Evolutionary conservation across 2,329 filamentous ascomycete genomes (phyloP), one percentile per base, ranked within the genome.

Genomic region (Thermothelomyces thermophilus): DNA sequence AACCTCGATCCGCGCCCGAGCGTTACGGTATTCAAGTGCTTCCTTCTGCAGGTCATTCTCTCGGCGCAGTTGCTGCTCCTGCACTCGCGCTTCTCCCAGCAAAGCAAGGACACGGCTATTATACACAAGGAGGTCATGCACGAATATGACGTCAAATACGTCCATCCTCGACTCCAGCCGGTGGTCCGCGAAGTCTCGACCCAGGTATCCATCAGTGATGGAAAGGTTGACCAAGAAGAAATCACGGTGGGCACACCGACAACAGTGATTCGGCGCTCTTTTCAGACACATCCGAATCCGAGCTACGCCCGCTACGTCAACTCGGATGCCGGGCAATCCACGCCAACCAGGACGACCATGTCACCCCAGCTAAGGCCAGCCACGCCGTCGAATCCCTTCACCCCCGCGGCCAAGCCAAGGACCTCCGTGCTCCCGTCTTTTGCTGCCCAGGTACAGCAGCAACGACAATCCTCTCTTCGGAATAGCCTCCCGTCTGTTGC

Each of bases 141-240:
- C 64, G 93, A 98, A 69, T 98, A 98, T 64, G 89, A 97, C 64
- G 87, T 82, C 59, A 98, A 98, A 70, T 96, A 86, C 63, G 93
- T 98, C 1, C 89, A 94, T 62, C 93, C 93, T 2, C 79, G 84
- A 10, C 79, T 95, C n/a, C 87, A 94, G 59, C 87, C 86, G 7
- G 74, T 86, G 5, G 87, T 94, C 57, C 70, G 79, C 47, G 77
- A 82, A 80, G 89, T 91, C 1, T 86, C 82, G 5, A 93, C 86
- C 1, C 91, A 97, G 66, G 84, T 85, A 51, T 81, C 80, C 0
- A 66, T 66, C 34, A 68, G 69, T 40, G 71, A 75, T 14, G 68
- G 71, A 8, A 68, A 68, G 16, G 60, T 64, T 7, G 67, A 71
- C 30, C 63, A 68, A 33, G 75, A 75, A 34, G 68, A 69, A 48